Base-by-base conservation (phyloP, 768 basidiomycete genomes). In the Lyophyllum semitale region DNA sequence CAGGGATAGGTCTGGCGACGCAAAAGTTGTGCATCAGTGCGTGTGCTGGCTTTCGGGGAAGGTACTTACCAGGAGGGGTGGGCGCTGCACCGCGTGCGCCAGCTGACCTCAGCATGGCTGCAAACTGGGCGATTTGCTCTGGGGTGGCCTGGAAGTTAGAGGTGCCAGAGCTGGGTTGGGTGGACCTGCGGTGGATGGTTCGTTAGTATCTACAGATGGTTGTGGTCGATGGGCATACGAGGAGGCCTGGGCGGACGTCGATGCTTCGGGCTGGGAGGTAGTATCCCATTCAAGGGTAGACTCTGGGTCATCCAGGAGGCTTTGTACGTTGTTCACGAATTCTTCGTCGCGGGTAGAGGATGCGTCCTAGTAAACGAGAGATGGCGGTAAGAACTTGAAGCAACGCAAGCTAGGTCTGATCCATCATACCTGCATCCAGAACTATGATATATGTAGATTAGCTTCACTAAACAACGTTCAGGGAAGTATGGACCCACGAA, bases 351-450 rank as follows among this genome's bases (percentile, higher is more conserved):
- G 80, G 2, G 72, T 77, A 17, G 82, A 65, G 11, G 86, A 85
- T 20, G 81, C 84, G 64, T 93, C 89, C 88, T 93, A 53, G 25
- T 35, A 53, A 37, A 37, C 43, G 18, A 12, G 18, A 15, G 37
- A 48, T 46, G 48, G 25, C 32, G 35, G 44, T 27, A 42, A 47
- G 30, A 4, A 35, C 33, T 35, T 35, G 33, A 30, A 43, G 22
- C 38, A 4, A 43, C 11, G 38, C 48, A 26, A 29, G 27, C 23
- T 27, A 13, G n/a, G 15, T 27, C 8, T 41, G n/a, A 49, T 32
- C 17, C 6, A 45, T 5, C 22, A 22, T 70, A 90, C 90, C 87
- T 93, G 91, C 83, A 93, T 77, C 91, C 91, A 93, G 64, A 91
- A 93, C 91, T 93, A 62, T 37, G 48, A 64, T 22, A 59, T 56